Conservation (phyloP, 73 alveolate genomes). For the Paramecium biaurelia region DNA sequence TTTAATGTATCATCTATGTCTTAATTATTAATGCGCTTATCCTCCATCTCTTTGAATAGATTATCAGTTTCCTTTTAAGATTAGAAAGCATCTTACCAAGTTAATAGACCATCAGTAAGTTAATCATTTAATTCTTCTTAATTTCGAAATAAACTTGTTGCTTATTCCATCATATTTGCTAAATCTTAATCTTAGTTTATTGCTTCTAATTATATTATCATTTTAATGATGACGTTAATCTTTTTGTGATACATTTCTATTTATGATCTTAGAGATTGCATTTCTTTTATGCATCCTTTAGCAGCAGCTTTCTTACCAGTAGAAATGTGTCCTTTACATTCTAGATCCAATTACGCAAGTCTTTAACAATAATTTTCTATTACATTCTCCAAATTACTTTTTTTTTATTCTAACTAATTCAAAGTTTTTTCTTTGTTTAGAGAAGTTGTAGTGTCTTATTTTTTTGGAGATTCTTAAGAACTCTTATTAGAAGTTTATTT, state of each 20-base stretch:
- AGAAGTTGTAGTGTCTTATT: neutral
- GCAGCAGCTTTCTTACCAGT: neutral
- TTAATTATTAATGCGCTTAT: neutral
- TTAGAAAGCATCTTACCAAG: neutral
- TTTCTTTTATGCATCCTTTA: neutral
- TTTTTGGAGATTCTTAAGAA: neutral
- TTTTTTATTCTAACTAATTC: neutral
- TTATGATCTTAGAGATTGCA: neutral
- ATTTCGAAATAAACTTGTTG: neutral
- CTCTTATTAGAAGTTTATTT: neutral
- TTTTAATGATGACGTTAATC: neutral
- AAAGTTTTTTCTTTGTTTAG: neutral
- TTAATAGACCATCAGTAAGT: neutral
- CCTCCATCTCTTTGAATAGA: neutral
- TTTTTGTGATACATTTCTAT: neutral
- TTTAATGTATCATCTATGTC: neutral
- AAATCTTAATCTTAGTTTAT: neutral
- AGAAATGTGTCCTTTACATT: neutral
- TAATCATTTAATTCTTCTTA: neutral
- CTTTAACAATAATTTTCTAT: neutral
- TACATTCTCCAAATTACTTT: neutral
- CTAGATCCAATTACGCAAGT: neutral
- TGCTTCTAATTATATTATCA: neutral
- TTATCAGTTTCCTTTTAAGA: neutral
- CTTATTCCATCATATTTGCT: neutral